Evolutionary conservation across 2,329 filamentous ascomycete genomes (phyloP).

Genomic region (Exophiala oligosperma): DNA sequence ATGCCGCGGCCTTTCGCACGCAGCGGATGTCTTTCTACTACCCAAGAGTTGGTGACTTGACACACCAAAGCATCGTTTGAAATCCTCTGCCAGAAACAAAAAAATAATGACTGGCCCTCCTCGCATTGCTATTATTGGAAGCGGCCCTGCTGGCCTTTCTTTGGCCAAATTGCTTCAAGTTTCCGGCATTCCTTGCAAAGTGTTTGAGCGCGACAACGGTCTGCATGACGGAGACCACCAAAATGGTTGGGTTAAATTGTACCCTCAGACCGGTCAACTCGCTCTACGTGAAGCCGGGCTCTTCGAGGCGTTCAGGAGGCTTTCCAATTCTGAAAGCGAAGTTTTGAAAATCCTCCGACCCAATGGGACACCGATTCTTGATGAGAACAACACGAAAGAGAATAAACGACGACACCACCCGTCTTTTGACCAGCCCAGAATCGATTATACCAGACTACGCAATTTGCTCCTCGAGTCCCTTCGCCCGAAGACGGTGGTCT

Average conservation of each 20-base stretch:
- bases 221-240: constrained; percentile 47
- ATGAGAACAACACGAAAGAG: constrained; percentile 33
- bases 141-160: constrained; percentile 51
- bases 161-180: constrained; percentile 54
- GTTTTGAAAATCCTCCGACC: constrained; percentile 50
- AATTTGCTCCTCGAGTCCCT: constrained; percentile 49
- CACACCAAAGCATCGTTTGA: neutral
- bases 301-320: constrained; percentile 51
- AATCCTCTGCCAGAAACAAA: neutral
- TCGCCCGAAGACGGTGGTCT: constrained; percentile 47
- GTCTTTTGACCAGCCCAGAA: constrained; percentile 49
- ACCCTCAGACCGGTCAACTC: constrained; percentile 51
- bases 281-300: constrained; percentile 54
- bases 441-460: constrained; percentile 51
- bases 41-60: neutral
- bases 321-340: constrained; percentile 56
- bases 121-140: constrained; percentile 51
- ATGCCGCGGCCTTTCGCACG: neutral
- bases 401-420: constrained; percentile 4
- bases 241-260: constrained; percentile 58
- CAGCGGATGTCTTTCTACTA: neutral
- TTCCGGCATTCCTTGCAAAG: constrained; percentile 46
- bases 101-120: constrained; percentile 21
- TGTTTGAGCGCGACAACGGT: constrained; percentile 50
- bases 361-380: constrained; percentile 35